Percentiles rank a stretch among this genome's conserved stretches.
Evolutionary conservation across 768 basidiomycete genomes (phyloP).

Genomic region (Rhizopogon roseolus): DNA sequence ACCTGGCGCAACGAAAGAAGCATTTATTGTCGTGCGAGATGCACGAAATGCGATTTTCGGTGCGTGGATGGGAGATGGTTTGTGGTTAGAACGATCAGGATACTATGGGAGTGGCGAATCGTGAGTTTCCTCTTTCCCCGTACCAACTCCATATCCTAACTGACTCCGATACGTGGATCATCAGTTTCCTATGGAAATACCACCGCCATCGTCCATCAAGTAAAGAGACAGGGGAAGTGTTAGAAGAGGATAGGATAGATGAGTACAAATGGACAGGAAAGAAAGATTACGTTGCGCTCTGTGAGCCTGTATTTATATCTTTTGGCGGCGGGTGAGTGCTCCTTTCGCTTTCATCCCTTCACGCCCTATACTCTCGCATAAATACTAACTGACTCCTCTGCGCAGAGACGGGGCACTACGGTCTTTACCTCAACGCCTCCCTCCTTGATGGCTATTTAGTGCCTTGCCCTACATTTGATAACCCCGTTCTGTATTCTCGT

Average conservation of each 20-base stretch:
- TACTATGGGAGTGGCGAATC: conserved; percentile 92
- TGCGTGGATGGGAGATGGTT: too few species aligned
- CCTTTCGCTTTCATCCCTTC: background rate
- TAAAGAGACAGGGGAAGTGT: conserved; percentile 16
- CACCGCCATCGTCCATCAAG: conserved; percentile 13
- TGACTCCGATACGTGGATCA: background rate
- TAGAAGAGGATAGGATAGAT: conserved; percentile 51
- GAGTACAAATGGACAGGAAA: conserved; percentile 78
- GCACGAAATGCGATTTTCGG: conserved; percentile 68
- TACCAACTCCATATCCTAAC: too few species aligned
- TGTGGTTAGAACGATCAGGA: conserved; percentile 51
- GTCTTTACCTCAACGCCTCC: conserved; percentile 80
- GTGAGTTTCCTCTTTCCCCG: conserved; percentile 34
- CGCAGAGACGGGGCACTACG: conserved; percentile 83
- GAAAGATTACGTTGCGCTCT: conserved; percentile 85
- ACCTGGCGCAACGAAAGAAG: conserved; percentile 31
- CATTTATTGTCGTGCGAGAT: conserved; percentile 65
- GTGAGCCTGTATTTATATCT: conserved; percentile 74
- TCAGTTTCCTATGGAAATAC: conserved; percentile 76
- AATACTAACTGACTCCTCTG: background rate
- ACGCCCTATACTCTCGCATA: conserved; percentile 1
- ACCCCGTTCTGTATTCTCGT: conserved; percentile 71
- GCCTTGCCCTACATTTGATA: conserved; percentile 80
- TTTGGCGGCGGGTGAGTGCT: conserved; percentile 85
- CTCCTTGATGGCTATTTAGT: conserved; percentile 84